Percentiles rank a stretch among this genome's conserved stretches.
These are phyloP conservation scores for Meyerozyma smithsonii DNA, from an alignment of 1,139 yeast genomes.

Conservation along the genomic window DNA sequence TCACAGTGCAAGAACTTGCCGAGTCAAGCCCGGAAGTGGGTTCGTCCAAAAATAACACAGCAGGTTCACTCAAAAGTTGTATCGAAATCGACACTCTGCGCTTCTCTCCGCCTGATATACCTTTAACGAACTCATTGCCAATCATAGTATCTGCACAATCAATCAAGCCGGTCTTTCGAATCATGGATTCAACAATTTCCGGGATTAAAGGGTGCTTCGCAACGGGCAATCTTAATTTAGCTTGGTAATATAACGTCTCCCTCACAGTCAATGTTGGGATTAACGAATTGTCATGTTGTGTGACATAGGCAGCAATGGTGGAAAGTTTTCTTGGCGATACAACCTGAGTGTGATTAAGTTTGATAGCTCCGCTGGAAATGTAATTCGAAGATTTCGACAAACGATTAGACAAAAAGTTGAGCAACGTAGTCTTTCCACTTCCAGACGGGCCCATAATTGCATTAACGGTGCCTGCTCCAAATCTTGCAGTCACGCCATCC, in stretches of 20 bases:
- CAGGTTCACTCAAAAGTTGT: slow-evolving; percentile 69
- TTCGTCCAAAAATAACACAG: slow-evolving; percentile 71
- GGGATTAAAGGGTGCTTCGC: slow-evolving; percentile 30
- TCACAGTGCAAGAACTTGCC: slow-evolving; percentile 68
- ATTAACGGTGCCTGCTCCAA: slow-evolving; percentile 61
- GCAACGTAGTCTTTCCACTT: slow-evolving; percentile 73
- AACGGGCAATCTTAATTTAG: slow-evolving; percentile 52
- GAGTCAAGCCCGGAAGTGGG: slow-evolving; percentile 89
- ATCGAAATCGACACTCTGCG: slow-evolving; percentile 79
- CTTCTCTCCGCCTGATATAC: slow-evolving; percentile 84
- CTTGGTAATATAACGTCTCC: slow-evolving; percentile 72
- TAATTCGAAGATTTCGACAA: slow-evolving; percentile 40
- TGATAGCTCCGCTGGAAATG: slow-evolving; percentile 20
- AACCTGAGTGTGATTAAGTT: slow-evolving; percentile 27
- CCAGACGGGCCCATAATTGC: slow-evolving; percentile 91
- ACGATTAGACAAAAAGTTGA: slow-evolving; percentile 64
- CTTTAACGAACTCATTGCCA: slow-evolving; percentile 70
- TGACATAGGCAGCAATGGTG: slow-evolving; percentile 61
- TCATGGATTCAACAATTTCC: slow-evolving; percentile 45
- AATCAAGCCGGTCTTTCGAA: slow-evolving; percentile 62
- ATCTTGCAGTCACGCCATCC: slow-evolving; percentile 49
- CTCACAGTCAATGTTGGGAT: slow-evolving; percentile 68
- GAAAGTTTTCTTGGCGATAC: slow-evolving; percentile 38
- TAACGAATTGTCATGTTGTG: slow-evolving; percentile 74
- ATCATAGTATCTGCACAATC: slow-evolving; percentile 77